Conservation (phyloP, 2,329 filamentous ascomycete genomes). For the Westerdykella sp. region DNA sequence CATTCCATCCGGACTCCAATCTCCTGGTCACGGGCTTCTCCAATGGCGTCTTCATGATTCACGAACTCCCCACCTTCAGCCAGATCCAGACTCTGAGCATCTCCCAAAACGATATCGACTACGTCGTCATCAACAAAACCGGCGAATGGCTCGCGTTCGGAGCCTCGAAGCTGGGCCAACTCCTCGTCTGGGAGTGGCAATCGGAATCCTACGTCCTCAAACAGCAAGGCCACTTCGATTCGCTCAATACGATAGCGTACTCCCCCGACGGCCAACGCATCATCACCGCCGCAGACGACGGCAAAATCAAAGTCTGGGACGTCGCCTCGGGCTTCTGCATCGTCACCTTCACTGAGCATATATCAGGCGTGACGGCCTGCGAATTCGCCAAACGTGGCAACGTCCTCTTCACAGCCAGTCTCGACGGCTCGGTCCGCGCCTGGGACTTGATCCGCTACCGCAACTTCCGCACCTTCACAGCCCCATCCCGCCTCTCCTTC, state of each 20-base stretch:
- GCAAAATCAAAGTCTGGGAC: slow-evolving; percentile 98
- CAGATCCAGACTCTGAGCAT: slow-evolving; percentile 91
- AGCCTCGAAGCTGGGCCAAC: slow-evolving; percentile 86
- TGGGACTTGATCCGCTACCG: slow-evolving; percentile 96
- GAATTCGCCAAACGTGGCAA: slow-evolving; percentile 94
- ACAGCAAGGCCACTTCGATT: slow-evolving; percentile 94
- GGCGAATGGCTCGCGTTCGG: slow-evolving; percentile 98
- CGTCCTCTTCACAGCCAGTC: slow-evolving; percentile 87
- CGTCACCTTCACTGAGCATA: slow-evolving; percentile 96
- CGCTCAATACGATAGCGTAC: slow-evolving; percentile 88
- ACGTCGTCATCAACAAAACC: slow-evolving; percentile 85
- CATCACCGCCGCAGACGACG: slow-evolving; percentile 90
- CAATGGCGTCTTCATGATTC: slow-evolving; percentile 86
- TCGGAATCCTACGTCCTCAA: slow-evolving; percentile 98
- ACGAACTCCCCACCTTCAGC: slow-evolving; percentile 94
- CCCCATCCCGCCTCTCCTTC: slow-evolving; percentile 84
- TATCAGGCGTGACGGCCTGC: slow-evolving; percentile 86
- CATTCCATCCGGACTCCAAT: slow-evolving; percentile 79
- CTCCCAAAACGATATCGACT: slow-evolving; percentile 93
- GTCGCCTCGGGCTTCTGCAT: slow-evolving; percentile 94
- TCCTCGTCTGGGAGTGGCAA: slow-evolving; percentile 99
- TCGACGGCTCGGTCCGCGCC: slow-evolving; percentile 89
- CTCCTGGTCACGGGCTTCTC: slow-evolving; percentile 96
- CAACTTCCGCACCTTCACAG: slow-evolving; percentile 96
- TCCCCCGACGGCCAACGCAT: slow-evolving; percentile 90